Conservation (phyloP, 768 basidiomycete genomes). For the Phylloporus scabripes region DNA sequence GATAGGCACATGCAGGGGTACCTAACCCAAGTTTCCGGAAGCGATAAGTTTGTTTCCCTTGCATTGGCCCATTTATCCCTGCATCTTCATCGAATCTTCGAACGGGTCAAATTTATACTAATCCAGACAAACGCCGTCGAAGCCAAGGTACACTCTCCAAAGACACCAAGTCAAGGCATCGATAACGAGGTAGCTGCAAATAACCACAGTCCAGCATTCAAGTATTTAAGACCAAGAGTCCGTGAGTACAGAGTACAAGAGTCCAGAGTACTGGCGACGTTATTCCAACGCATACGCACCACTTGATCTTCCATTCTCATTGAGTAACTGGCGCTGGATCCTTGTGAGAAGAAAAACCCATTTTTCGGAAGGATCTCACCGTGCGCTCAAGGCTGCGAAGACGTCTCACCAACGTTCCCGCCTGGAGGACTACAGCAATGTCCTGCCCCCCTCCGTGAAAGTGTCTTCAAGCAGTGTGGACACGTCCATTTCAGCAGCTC, state of each 20-base stretch:
- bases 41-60: background rate
- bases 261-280: background rate
- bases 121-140: background rate
- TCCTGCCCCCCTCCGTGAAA: too few species aligned
- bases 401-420: background rate
- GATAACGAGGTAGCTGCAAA: background rate
- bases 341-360: background rate
- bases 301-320: background rate
- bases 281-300: background rate
- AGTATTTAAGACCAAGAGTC: background rate
- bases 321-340: background rate
- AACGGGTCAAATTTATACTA: background rate
- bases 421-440: background rate
- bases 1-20: background rate
- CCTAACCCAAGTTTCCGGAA: background rate
- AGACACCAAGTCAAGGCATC: background rate
- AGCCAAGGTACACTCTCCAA: background rate
- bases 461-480: too few species aligned
- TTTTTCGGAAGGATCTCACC: background rate
- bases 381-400: background rate
- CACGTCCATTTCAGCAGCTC: too few species aligned
- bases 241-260: background rate
- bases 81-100: background rate
- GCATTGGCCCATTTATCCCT: background rate
- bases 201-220: background rate